Evolutionary conservation across 2,329 filamentous ascomycete species (phyloP), one percentile per base, ranked within the genome.

Genomic region (Pestalotiopsis sp.): DNA sequence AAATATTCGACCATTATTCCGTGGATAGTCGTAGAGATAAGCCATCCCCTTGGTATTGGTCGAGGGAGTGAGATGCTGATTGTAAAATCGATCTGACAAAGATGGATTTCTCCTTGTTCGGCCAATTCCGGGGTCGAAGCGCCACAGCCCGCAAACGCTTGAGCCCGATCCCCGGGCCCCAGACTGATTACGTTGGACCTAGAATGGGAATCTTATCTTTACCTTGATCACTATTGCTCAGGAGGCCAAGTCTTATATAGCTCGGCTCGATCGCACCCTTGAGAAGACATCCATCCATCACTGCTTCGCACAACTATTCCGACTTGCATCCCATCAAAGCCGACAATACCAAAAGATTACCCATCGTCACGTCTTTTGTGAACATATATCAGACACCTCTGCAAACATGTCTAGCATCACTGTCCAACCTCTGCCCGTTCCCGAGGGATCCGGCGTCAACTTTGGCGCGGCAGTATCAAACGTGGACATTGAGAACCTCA

Each of bases 401-500:
- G 45, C 45, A 52, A 66, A 36, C 14, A 69, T 68, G 67, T 71
- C 69, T 3, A 52, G 70, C 6, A 75, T 82, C 49, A 76, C 73
- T 20, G 75, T 85, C 55, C 74, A 80, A 25, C 82, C 82, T 11
- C 74, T 85, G n/a, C 52, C 72, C n/a, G 68, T 77, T 31, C 72
- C 79, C 3, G 71, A 77, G 59, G 78, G 76, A 52, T 84, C 83
- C 27, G 74, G 70, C 14, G 80, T 89, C 69, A 83, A 89, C 74
- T 91, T 93, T 67, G 91, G 91, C 1, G 90, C 88, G 11, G 76
- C 86, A 31, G 82, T 92, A 70, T 80, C 82, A 49, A 87, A 89
- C 60, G 81, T 86, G 49, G 85, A 92, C 73, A 79, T 92, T 55
- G 88, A 92, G 74, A 86, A 87, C 66, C 79, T 93, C 60, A 87